Conservation (phyloP, 108 stramenopile genomes). For the Fragilariopsis cylindrus region DNA sequence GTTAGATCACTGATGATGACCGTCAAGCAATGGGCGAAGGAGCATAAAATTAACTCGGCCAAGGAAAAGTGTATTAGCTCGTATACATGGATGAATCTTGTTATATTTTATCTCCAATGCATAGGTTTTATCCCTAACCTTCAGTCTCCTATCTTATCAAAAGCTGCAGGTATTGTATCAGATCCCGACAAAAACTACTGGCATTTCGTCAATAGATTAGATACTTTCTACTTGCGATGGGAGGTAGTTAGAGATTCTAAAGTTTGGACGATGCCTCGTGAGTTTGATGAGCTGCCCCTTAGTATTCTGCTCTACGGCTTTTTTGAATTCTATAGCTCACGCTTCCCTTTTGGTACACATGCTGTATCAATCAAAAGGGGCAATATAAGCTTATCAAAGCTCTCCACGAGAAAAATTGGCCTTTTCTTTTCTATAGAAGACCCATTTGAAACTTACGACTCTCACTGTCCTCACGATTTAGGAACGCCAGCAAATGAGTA, state of each 20-base stretch:
- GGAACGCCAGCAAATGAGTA: constrained; percentile 56
- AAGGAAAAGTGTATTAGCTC: constrained; percentile 64
- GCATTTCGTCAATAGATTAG: constrained; percentile 66
- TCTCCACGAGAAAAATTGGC: constrained; percentile 42
- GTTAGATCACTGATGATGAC: constrained; percentile 63
- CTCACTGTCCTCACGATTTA: constrained; percentile 79
- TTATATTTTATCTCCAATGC: constrained; percentile 79
- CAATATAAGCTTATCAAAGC: constrained; percentile 43
- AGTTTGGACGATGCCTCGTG: constrained; percentile 47
- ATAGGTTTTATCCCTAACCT: constrained; percentile 72
- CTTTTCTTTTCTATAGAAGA: constrained; percentile 73
- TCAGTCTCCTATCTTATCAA: constrained; percentile 55
- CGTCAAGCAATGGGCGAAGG: constrained; percentile 79
- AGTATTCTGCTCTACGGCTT: constrained; percentile 69
- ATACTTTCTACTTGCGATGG: constrained; percentile 58
- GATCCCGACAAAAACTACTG: constrained; percentile 48
- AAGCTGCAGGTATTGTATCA: constrained; percentile 37
- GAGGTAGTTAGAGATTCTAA: constrained; percentile 26
- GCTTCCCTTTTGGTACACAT: constrained; percentile 47
- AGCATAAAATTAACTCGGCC: constrained; percentile 52
- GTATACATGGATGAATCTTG: constrained; percentile 82
- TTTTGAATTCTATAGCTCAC: constrained; percentile 66
- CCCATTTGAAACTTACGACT: constrained; percentile 83
- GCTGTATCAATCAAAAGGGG: constrained; percentile 66
- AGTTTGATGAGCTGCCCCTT: constrained; percentile 34